Conservation (phyloP, 495 filamentous ascomycete genomes). For the Lentithecium fluviatile region DNA sequence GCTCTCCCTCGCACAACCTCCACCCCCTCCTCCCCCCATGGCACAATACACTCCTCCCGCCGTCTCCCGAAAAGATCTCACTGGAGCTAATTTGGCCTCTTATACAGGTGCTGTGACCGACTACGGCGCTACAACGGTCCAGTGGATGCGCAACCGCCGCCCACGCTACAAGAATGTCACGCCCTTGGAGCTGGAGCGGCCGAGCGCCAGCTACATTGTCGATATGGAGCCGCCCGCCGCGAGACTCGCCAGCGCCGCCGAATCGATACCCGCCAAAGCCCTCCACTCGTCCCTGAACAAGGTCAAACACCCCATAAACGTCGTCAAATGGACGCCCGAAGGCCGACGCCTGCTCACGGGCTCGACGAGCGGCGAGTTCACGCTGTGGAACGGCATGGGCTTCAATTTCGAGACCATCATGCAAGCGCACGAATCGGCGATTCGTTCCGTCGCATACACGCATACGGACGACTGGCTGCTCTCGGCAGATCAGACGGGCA, state of each 20-base stretch:
- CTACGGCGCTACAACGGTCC: conserved; percentile 87
- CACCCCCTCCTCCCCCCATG: no score
- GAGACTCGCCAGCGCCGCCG: conserved; percentile 66
- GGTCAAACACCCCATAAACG: conserved; percentile 93
- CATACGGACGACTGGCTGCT: conserved; percentile 96
- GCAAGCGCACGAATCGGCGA: conserved; percentile 94
- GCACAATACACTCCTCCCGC: not conserved
- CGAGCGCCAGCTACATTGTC: conserved; percentile 81
- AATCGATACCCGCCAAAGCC: conserved; percentile 83
- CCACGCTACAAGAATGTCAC: conserved; percentile 69
- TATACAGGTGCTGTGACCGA: conserved; percentile 79
- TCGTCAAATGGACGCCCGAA: conserved; percentile 97
- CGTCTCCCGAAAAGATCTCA: not conserved
- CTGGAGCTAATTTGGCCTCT: not conserved
- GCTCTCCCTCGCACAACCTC: no score
- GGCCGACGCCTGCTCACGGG: conserved; percentile 87
- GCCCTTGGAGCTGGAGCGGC: conserved; percentile 72
- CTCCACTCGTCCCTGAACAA: conserved; percentile 96
- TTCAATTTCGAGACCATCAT: conserved; percentile 99
- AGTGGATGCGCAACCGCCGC: conserved; percentile 86
- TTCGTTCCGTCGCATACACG: conserved; percentile 83
- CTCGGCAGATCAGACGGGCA: conserved; percentile 90
- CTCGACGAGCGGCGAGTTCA: conserved; percentile 95
- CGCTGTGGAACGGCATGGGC: conserved; percentile 95
- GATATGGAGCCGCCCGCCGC: conserved; percentile 59